Evolutionary conservation across 148 eudicot species (phyloP).

Genomic region (Cornus kousa): DNA sequence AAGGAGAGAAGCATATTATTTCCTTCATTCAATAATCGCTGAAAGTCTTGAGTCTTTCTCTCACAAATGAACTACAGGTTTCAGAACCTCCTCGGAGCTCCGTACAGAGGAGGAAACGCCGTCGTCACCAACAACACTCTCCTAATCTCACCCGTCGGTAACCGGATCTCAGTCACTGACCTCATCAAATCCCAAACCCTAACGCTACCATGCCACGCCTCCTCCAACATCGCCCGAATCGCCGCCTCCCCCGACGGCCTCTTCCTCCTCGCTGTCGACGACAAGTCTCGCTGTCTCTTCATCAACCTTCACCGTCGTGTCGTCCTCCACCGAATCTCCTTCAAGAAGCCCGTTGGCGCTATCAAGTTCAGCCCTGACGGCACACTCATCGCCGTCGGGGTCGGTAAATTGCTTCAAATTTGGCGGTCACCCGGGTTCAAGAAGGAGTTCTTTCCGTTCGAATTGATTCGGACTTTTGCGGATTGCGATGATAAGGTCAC

Average conservation of each 20-base stretch:
- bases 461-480: conserved; percentile 70
- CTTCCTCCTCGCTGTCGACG: conserved; percentile 76
- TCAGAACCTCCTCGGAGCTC: conserved; percentile 89
- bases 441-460: conserved; percentile 84
- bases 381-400: conserved; percentile 59
- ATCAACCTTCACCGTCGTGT: conserved; percentile 72
- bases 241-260: conserved; percentile 80
- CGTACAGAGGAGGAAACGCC: conserved; percentile 90
- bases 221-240: conserved; percentile 65
- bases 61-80: conserved; percentile 85
- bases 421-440: conserved; percentile 90
- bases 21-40: neutral
- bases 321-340: conserved; percentile 75
- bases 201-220: conserved; percentile 73
- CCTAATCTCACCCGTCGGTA: conserved; percentile 73
- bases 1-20: neutral
- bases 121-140: conserved; percentile 55
- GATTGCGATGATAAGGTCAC: conserved; percentile 76
- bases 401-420: conserved; percentile 74
- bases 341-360: conserved; percentile 60
- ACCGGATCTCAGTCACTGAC: conserved; percentile 85
- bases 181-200: conserved; percentile 68
- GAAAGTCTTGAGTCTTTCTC: neutral
- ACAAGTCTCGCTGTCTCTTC: conserved; percentile 66
- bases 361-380: conserved; percentile 76